These are phyloP conservation scores for Spathaspora sp. DNA, from an alignment of 805 yeast genomes.

Conservation along the genomic window DNA sequence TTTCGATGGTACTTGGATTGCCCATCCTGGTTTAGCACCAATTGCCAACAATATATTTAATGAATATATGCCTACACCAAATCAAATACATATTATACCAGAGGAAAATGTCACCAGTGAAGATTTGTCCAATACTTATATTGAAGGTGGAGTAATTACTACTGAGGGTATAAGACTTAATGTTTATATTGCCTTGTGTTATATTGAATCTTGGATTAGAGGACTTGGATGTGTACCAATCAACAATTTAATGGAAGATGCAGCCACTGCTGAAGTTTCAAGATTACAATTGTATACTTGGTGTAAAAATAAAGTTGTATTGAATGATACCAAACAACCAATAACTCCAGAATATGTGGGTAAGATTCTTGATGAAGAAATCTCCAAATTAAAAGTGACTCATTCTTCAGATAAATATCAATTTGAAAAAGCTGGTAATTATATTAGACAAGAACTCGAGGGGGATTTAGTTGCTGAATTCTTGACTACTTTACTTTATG, in stretches of 20 bases:
- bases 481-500: constrained; percentile 72
- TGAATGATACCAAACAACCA: constrained; percentile 52
- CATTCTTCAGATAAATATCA: constrained; percentile 57
- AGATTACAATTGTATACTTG: constrained; percentile 72
- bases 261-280: constrained; percentile 86
- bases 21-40: constrained; percentile 78
- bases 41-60: constrained; percentile 70
- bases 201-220: constrained; percentile 84
- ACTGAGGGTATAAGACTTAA: constrained; percentile 68
- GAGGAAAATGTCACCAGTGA: constrained; percentile 50
- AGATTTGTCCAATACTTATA: constrained; percentile 61
- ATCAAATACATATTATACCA: constrained; percentile 61
- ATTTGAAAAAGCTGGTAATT: constrained; percentile 63
- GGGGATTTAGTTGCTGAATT: constrained; percentile 74
- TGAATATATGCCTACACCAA: constrained; percentile 78
- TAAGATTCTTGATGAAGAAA: constrained; percentile 59
- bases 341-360: constrained; percentile 60
- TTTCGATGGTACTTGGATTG: constrained; percentile 88
- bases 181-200: constrained; percentile 70
- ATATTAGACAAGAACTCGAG: constrained; percentile 67
- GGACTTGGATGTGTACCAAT: constrained; percentile 85
- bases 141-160: constrained; percentile 61
- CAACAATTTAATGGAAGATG: constrained; percentile 84
- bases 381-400: constrained; percentile 42
- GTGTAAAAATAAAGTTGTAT: constrained; percentile 73